These are phyloP conservation scores for Coemansia pectinata DNA, from an alignment of 192 early-diverging fungal genomes.

Conservation along the genomic window DNA sequence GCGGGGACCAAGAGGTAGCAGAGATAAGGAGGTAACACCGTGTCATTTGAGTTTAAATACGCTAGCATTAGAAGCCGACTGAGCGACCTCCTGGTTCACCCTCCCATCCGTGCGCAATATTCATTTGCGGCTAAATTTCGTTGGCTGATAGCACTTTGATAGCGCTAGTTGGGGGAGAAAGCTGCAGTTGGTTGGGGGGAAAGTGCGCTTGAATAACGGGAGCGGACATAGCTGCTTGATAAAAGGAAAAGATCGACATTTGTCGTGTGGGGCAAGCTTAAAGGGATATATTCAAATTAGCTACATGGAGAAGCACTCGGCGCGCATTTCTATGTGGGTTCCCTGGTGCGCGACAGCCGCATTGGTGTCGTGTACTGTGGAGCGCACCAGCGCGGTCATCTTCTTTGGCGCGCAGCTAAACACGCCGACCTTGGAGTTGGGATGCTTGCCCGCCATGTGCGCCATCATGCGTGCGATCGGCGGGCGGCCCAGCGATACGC, in stretches of 20 bases:
- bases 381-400: conserved; percentile 40
- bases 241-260: neutral
- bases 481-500: conserved; percentile 43
- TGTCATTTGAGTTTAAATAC: neutral
- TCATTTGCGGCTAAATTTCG: neutral
- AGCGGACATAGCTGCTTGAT: neutral
- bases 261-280: neutral
- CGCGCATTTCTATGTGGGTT: conserved; percentile 49
- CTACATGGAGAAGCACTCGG: conserved; percentile 51
- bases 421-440: conserved; percentile 41
- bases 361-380: conserved; percentile 45
- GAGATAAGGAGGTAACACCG: neutral
- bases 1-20: neutral
- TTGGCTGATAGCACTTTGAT: neutral
- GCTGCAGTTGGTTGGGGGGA: neutral
- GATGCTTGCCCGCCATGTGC: conserved; percentile 47
- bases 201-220: neutral
- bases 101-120: neutral
- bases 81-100: neutral
- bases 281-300: neutral
- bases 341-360: conserved; percentile 49
- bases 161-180: neutral
- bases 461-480: conserved; percentile 44
- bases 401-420: conserved; percentile 49
- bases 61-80: neutral